Base-by-base conservation (phyloP, 192 early-diverging fungal species). In the Linnemannia exigua region DNA sequence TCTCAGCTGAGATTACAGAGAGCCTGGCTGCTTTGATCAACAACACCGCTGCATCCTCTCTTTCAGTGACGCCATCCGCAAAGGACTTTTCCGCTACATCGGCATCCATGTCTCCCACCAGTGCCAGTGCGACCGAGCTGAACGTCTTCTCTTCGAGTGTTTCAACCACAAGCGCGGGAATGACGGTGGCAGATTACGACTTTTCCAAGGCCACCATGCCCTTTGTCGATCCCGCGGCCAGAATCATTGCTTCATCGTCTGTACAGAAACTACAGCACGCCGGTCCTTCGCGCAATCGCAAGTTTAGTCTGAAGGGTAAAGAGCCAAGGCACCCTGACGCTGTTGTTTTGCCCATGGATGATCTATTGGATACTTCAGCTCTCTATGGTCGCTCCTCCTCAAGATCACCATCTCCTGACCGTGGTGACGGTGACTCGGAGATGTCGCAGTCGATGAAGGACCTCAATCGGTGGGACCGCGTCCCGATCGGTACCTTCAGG, bases 401-500 rank as follows among this genome's bases (percentile, higher is more conserved):
- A 3, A 81, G 90, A 12, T 91, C 90, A 0, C 88, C 88, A 3
- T 88, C 90, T 22, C 90, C 90, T n/a, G 84, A 87, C 3, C 58
- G 71, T 19, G 75, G 77, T 35, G 72, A 67, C 14, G 33, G 36
- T 31, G 80, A 74, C 20, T 46, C 19, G 5, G 84, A 80, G 33
- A 88, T 80, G 51, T 81, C 82, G 2, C 74, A 88, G 69, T 67
- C 75, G 11, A 75, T 86, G 35, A 86, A 86, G 75, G 89, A 91
- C 28, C 70, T 91, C 22, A 79, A 82, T 70, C 89, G 89, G 15
- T 91, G 91, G 91, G 80, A 91, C 47, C 87, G 89, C 52, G 87
- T 90, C 20, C 91, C 91, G 6, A 91, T 91, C 41, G 89, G 91
- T 66, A 89, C 88, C 0, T 91, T 90, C 75, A 85, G 91, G 28